phyloP scores from a whole-genome alignment of 208 protist species.

The Naegleria lovaniensis region DNA sequence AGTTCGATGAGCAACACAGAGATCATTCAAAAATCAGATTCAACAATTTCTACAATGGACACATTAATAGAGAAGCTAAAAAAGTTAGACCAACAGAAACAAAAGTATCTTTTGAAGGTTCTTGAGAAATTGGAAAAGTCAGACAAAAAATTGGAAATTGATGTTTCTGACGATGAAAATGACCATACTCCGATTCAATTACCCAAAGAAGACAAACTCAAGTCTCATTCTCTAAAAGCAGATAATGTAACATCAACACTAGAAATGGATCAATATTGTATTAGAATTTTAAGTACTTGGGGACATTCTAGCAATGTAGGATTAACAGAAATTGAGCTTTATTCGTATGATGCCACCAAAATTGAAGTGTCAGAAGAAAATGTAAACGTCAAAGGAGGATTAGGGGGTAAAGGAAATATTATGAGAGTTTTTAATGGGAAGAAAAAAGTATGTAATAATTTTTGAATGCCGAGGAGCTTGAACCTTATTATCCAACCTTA shows the following conservation, averaged over 20 bases:
- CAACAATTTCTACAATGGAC: neutral
- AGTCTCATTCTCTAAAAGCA: neutral
- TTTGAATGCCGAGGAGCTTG: too few relatives aligned
- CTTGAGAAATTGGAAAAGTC: neutral
- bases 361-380: neutral
- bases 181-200: neutral
- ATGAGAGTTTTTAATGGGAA: conserved; percentile 8
- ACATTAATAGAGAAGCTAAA: neutral
- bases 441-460: neutral
- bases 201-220: neutral
- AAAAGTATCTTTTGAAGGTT: neutral
- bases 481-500: too few relatives aligned
- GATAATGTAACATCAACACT: neutral
- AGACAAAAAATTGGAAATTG: neutral
- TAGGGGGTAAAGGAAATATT: neutral
- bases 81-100: neutral
- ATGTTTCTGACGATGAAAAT: neutral
- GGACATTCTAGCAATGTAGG: neutral
- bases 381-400: neutral
- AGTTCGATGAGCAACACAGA: neutral
- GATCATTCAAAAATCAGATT: neutral
- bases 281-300: neutral
- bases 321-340: neutral
- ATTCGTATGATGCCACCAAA: neutral
- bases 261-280: neutral